Evolutionary conservation across 352 stramenopile genomes (phyloP), one percentile per base, ranked within the genome.

Genomic region (Halophytophthora polymorphica): DNA sequence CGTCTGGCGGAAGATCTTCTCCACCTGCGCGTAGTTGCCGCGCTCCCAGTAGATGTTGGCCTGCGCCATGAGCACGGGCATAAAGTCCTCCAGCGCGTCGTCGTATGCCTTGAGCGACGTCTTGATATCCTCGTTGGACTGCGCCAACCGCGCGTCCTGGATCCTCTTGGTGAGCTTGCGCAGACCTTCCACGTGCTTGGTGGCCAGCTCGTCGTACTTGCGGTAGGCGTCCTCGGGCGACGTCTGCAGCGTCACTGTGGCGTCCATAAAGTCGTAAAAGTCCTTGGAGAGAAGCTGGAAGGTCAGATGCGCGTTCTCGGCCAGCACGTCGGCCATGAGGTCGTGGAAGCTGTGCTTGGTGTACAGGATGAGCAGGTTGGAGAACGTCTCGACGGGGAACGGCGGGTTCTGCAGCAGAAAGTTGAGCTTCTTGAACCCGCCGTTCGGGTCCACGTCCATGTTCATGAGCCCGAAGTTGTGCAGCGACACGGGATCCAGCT

Each of bases 31-130:
- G 67, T 98, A 98, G 64, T 98, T 97, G 52, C 96, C 90, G 44
- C 88, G 81, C 36, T 98, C 95, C 96, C 96, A 99, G 63, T 98
- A 98, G 21, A 98, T 95, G 41, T 94, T 90, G 7, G 89, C 93
- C 58, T 98, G 90, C n/a, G 92, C 88, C 94, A 98, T 98, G 17
- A 99, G 67, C 50, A 98, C 87, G n/a, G 95, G 91, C 69, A 98
- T 97, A 38, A 98, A 98, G 14, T 86, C 73, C 48, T 98, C 91
- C 23, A 98, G 77, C 17, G 88, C 90, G 23, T 95, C 79, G 54
- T 98, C 91, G 66, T 98, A 98, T 21, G 96, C 86, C 64, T 97
- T 95, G 28, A 96, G 67, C 7, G 77, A 83, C 29, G 73, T 74
- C 65, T 97, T 97, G 50, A 98, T 97, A 35, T 90, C 86, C 13